Percentiles rank a stretch among this genome's conserved stretches.
Evolutionary conservation across 352 stramenopile species (phyloP).

Genomic region (Thalassiosira sp.): DNA sequence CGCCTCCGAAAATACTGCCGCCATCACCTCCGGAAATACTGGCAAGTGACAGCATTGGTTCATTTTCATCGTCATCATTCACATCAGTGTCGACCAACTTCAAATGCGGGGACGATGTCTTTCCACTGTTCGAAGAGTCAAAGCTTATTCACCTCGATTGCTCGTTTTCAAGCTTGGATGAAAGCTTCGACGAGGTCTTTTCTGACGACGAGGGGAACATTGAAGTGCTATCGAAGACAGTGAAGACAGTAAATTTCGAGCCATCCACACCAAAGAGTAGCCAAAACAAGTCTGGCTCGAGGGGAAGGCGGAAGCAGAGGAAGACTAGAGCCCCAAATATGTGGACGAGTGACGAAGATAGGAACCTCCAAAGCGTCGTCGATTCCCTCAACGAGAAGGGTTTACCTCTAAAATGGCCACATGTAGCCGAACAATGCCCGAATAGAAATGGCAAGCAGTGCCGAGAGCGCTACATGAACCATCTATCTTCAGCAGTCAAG

Average conservation of each 20-base stretch:
- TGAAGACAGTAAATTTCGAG: neutral
- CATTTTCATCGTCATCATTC: constrained; percentile 36
- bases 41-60: constrained; percentile 20
- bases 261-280: neutral
- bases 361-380: constrained; percentile 13
- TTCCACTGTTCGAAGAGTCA: constrained; percentile 30
- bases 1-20: neutral
- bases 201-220: constrained; percentile 19
- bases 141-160: constrained; percentile 18
- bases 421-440: constrained; percentile 34
- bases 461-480: constrained; percentile 92
- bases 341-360: constrained; percentile 39
- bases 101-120: neutral
- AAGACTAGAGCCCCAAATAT: constrained; percentile 2
- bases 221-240: neutral
- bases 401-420: constrained; percentile 49
- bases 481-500: constrained; percentile 90
- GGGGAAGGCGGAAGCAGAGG: neutral
- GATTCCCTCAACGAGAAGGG: constrained; percentile 10
- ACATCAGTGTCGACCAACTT: constrained; percentile 8
- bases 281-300: neutral
- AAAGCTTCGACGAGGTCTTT: constrained; percentile 9
- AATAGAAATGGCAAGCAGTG: constrained; percentile 86
- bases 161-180: constrained; percentile 9
- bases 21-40: neutral